Evolutionary conservation across 192 early-diverging fungal species (phyloP).

Genomic region (Coemansia sp.): DNA sequence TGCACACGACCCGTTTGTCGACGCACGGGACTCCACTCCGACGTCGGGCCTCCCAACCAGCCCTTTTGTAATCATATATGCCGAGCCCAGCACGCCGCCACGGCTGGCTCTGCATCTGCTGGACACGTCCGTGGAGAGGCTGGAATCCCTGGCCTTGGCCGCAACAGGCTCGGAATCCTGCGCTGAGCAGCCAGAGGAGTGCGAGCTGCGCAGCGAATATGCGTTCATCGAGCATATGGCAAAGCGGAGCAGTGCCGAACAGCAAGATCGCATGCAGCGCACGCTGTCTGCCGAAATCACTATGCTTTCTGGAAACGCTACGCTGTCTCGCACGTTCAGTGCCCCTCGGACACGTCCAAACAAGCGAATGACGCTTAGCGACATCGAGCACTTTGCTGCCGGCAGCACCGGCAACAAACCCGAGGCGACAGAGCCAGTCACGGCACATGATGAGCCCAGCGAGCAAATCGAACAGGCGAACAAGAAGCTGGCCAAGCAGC

Average conservation of each 20-base stretch:
- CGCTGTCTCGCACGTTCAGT: background rate
- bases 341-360: slow-evolving; percentile 9
- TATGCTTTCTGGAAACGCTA: background rate
- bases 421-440: background rate
- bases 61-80: slow-evolving; percentile 16
- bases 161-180: background rate
- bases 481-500: slow-evolving; percentile 48
- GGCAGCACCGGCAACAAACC: background rate
- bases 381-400: slow-evolving; percentile 32
- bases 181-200: background rate
- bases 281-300: slow-evolving; percentile 32
- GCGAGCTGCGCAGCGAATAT: slow-evolving; percentile 9
- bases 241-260: slow-evolving; percentile 8
- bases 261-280: slow-evolving; percentile 33
- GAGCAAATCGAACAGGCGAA: slow-evolving; percentile 27
- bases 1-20: slow-evolving; percentile 19
- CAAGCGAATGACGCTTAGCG: slow-evolving; percentile 38
- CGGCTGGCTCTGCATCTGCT: slow-evolving; percentile 37
- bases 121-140: slow-evolving; percentile 1
- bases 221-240: slow-evolving; percentile 28
- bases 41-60: background rate
- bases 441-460: background rate
- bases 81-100: background rate
- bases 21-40: background rate
- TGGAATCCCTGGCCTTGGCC: slow-evolving; percentile 6